Conservation (phyloP, 345 rosid species). For the Viola odorata region DNA sequence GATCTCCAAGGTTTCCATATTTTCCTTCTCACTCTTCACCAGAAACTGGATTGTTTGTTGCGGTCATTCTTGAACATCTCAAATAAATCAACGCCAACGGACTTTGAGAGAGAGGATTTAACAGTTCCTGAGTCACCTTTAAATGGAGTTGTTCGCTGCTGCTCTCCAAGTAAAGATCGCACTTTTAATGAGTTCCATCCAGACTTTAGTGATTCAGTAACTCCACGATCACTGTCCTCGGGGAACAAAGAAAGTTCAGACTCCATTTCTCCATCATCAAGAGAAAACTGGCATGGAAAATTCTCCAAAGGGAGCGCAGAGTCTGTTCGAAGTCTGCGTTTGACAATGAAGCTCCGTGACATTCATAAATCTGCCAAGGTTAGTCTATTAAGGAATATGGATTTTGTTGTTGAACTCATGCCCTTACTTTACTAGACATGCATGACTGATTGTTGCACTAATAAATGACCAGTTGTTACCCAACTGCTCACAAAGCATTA, state of each 20-base stretch:
- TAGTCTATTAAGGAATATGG: slow-evolving; percentile 5
- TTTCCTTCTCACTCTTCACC: slow-evolving; percentile 88
- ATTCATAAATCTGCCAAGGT: slow-evolving; percentile 97
- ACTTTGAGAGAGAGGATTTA: slow-evolving; percentile 72
- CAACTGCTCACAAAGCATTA: neutral
- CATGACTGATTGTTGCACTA: neutral
- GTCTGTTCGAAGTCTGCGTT: slow-evolving; percentile 60
- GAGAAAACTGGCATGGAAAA: slow-evolving; percentile 79
- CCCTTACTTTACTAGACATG: neutral
- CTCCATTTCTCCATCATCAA: slow-evolving; percentile 56
- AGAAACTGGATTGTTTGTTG: slow-evolving; percentile 67
- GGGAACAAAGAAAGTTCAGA: slow-evolving; percentile 66
- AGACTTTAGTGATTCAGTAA: slow-evolving; percentile 58
- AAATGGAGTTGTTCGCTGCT: slow-evolving; percentile 36
- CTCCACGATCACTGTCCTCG: slow-evolving; percentile 47
- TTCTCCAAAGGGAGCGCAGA: slow-evolving; percentile 55
- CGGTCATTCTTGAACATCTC: slow-evolving; percentile 67
- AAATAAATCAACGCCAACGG: slow-evolving; percentile 49
- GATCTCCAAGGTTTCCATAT: slow-evolving; percentile 92
- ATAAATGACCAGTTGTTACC: neutral
- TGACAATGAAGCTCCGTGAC: slow-evolving; percentile 90
- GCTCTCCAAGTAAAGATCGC: slow-evolving; percentile 55
- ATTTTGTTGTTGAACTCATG: neutral
- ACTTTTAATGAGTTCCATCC: slow-evolving; percentile 39
- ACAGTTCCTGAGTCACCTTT: slow-evolving; percentile 57